phyloP scores from a whole-genome alignment of 2,329 filamentous ascomycete species.

The Colletotrichum nymphaeae region DNA sequence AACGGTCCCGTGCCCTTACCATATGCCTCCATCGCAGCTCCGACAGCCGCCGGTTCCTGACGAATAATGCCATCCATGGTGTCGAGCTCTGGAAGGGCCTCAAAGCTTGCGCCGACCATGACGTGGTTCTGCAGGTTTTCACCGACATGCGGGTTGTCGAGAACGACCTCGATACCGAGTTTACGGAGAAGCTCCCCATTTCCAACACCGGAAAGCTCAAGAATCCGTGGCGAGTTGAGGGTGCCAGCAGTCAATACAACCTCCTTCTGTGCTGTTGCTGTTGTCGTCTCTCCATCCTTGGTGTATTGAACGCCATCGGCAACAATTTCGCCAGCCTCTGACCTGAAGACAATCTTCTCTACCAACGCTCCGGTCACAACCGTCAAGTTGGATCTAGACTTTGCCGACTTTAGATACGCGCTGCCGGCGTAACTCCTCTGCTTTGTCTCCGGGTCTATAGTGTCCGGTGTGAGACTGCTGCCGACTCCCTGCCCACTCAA shows the following conservation, averaged over 20 bases:
- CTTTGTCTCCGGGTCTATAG: conserved; percentile 41
- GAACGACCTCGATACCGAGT: conserved; percentile 44
- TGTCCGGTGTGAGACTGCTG: conserved; percentile 34
- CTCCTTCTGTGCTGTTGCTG: conserved; percentile 46
- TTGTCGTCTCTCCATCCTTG: conserved; percentile 32
- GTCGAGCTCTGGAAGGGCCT: conserved; percentile 37
- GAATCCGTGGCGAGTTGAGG: conserved; percentile 54
- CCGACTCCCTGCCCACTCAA: conserved; percentile 38
- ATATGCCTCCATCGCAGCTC: conserved; percentile 39
- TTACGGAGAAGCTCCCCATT: conserved; percentile 45
- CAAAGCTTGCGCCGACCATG: conserved; percentile 38
- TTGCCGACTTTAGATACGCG: conserved; percentile 39
- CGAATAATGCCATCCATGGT: conserved; percentile 40
- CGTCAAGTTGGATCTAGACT: conserved; percentile 39
- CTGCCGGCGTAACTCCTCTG: conserved; percentile 41
- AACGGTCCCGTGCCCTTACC: conserved; percentile 38
- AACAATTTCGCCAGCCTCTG: conserved; percentile 13
- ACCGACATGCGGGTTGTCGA: conserved; percentile 50
- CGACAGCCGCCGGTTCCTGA: conserved; percentile 35
- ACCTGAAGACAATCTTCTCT: conserved; percentile 41
- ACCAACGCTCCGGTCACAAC: conserved; percentile 40
- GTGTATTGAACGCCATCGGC: conserved; percentile 40
- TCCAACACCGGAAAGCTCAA: conserved; percentile 57
- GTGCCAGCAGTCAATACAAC: conserved; percentile 56
- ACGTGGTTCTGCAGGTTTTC: conserved; percentile 52